These are phyloP conservation scores for Boletus pseudo-olivaceus DNA, from an alignment of 768 basidiomycete species.

Conservation along the genomic window DNA sequence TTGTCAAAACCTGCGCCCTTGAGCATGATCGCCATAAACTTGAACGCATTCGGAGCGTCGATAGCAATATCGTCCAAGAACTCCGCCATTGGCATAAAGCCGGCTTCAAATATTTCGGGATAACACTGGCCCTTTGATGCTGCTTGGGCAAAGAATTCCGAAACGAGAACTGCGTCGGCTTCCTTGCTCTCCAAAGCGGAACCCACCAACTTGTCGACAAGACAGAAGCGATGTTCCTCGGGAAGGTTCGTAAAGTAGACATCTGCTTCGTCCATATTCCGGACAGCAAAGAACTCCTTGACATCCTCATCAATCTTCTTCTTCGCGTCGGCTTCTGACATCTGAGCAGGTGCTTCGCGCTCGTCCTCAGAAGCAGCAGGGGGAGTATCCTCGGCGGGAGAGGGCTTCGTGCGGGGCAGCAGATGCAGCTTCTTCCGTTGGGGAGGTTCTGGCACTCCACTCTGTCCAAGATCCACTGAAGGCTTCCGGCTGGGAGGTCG, in stretches of 20 bases:
- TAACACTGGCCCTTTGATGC: constrained; percentile 59
- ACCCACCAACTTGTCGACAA: constrained; percentile 75
- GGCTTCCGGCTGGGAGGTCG: constrained; percentile 48
- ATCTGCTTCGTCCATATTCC: constrained; percentile 84
- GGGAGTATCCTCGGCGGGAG: constrained; percentile 45
- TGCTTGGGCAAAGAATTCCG: constrained; percentile 66
- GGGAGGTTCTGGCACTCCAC: constrained; percentile 42
- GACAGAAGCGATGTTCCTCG: constrained; percentile 51
- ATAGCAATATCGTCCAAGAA: constrained; percentile 85
- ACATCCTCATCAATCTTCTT: constrained; percentile 77
- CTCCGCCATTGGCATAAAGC: constrained; percentile 67
- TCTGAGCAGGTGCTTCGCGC: constrained; percentile 42
- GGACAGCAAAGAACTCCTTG: constrained; percentile 85
- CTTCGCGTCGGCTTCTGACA: constrained; percentile 65
- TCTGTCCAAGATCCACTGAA: constrained; percentile 47
- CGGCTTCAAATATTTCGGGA: constrained; percentile 64
- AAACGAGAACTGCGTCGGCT: constrained; percentile 72
- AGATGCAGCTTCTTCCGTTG: constrained; percentile 74
- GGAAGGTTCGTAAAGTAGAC: constrained; percentile 79
- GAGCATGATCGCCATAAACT: constrained; percentile 71
- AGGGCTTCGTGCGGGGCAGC: constrained; percentile 67
- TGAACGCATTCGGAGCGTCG: constrained; percentile 85
- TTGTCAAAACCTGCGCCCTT: constrained; percentile 58
- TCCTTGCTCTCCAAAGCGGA: constrained; percentile 80
- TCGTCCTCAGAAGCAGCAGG: constrained; percentile 50